Evolutionary conservation across 768 basidiomycete genomes (phyloP).

Genomic region (Hypholoma sublateritium): DNA sequence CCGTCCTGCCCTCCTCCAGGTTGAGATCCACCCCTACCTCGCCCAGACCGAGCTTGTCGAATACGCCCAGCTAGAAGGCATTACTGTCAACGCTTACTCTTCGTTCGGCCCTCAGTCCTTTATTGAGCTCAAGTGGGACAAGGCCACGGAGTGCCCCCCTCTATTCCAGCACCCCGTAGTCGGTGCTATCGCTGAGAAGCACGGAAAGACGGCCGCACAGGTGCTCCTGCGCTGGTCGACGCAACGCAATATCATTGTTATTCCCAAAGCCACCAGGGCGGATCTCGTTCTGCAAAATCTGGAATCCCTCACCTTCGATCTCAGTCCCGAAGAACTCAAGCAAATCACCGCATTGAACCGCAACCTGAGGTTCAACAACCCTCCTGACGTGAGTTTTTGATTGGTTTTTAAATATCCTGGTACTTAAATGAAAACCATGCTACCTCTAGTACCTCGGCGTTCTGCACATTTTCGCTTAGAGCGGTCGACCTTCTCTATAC

Average conservation of each 20-base stretch:
- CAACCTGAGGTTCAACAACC: constrained; percentile 30
- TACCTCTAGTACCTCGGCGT: constrained; percentile 24
- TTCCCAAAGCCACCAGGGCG: constrained; percentile 66
- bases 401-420: background rate
- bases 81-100: constrained; percentile 68
- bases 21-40: constrained; percentile 72
- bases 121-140: constrained; percentile 65
- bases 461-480: constrained; percentile 26
- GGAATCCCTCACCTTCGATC: constrained; percentile 37
- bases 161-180: constrained; percentile 54
- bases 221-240: constrained; percentile 80
- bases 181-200: constrained; percentile 41
- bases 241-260: constrained; percentile 69
- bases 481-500: background rate
- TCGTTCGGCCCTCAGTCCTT: constrained; percentile 44
- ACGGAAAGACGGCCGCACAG: constrained; percentile 63
- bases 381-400: constrained; percentile 21
- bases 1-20: constrained; percentile 68
- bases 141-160: constrained; percentile 48
- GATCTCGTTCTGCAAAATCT: constrained; percentile 54
- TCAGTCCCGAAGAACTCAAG: constrained; percentile 58
- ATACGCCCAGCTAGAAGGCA: constrained; percentile 54
- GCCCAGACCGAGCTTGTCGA: constrained; percentile 56
- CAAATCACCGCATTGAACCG: constrained; percentile 58
- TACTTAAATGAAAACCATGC: background rate